Conservation (phyloP, 2,329 filamentous ascomycete species). For the Metarhizium robertsii region DNA sequence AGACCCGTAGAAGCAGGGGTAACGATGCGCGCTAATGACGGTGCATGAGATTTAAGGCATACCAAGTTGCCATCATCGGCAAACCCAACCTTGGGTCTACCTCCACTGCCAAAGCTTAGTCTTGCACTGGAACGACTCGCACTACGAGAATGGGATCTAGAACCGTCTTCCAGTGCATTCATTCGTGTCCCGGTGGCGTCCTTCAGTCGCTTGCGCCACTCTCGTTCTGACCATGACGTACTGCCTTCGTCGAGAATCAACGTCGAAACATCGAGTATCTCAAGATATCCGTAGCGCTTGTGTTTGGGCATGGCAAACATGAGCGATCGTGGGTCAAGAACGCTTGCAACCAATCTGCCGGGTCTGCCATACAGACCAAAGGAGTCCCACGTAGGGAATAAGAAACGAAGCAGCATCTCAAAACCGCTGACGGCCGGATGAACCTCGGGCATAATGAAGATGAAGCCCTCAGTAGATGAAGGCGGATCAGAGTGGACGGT, state of each 20-base stretch:
- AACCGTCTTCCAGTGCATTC: slow-evolving; percentile 48
- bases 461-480: slow-evolving; percentile 78
- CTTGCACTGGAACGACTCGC: slow-evolving; percentile 51
- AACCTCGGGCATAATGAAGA: slow-evolving; percentile 95
- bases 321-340: slow-evolving; percentile 74
- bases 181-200: slow-evolving; percentile 77
- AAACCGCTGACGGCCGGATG: slow-evolving; percentile 89
- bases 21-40: background rate
- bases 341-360: slow-evolving; percentile 75
- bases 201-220: slow-evolving; percentile 86
- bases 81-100: slow-evolving; percentile 44
- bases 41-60: background rate
- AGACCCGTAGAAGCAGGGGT: background rate
- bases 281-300: slow-evolving; percentile 80
- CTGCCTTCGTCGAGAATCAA: slow-evolving; percentile 74
- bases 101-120: slow-evolving; percentile 37
- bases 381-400: slow-evolving; percentile 90
- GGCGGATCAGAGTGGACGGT: slow-evolving; percentile 75
- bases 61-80: slow-evolving; percentile 34
- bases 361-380: slow-evolving; percentile 89
- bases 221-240: slow-evolving; percentile 68
- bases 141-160: slow-evolving; percentile 35
- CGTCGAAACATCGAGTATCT: slow-evolving; percentile 73
- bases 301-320: slow-evolving; percentile 98
- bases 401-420: slow-evolving; percentile 85